A percentile compares a stretch with the other conserved stretches of the same genome.
Evolutionary conservation across 2,329 filamentous ascomycete genomes (phyloP).

Genomic region (Cytospora mali): DNA sequence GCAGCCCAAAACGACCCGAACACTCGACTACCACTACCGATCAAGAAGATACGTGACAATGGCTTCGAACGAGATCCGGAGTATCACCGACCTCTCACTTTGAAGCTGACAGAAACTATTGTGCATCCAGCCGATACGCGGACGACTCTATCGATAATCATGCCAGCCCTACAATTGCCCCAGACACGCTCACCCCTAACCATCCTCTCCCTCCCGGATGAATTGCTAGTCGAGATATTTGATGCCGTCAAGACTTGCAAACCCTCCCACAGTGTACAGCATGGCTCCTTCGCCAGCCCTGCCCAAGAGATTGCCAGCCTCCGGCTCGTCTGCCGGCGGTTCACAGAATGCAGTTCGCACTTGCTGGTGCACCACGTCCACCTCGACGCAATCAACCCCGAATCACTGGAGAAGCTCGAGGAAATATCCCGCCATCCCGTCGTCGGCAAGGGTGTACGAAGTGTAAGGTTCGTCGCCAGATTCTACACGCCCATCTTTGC

Average conservation of each 20-base stretch:
- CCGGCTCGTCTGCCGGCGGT: slow-evolving; percentile 22
- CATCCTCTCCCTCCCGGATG: slow-evolving; percentile 22
- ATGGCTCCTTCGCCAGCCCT: slow-evolving; percentile 14
- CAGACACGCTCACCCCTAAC: not conserved
- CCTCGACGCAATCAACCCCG: slow-evolving; percentile 10
- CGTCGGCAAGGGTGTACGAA: slow-evolving; percentile 10
- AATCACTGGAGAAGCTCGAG: slow-evolving; percentile 21
- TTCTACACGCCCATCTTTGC: slow-evolving; percentile 11
- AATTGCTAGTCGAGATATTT: slow-evolving; percentile 22
- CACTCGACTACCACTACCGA: not conserved
- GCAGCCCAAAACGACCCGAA: not conserved
- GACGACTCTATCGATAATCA: too few species aligned
- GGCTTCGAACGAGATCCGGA: not conserved
- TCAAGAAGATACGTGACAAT: not conserved
- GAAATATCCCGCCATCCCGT: slow-evolving; percentile 16
- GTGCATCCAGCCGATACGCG: too few species aligned
- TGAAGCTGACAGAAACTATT: too few species aligned
- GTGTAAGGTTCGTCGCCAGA: slow-evolving; percentile 6
- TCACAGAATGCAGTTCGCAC: slow-evolving; percentile 19
- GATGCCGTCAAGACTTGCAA: slow-evolving; percentile 12
- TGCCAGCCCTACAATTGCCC: not conserved
- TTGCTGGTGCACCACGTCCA: slow-evolving; percentile 19
- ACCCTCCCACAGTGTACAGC: slow-evolving; percentile 1
- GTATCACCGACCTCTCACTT: not conserved
- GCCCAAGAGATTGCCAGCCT: slow-evolving; percentile 10